These are phyloP conservation scores for Scheffersomyces stambukii DNA, from an alignment of 1,139 yeast species.

Conservation along the genomic window DNA sequence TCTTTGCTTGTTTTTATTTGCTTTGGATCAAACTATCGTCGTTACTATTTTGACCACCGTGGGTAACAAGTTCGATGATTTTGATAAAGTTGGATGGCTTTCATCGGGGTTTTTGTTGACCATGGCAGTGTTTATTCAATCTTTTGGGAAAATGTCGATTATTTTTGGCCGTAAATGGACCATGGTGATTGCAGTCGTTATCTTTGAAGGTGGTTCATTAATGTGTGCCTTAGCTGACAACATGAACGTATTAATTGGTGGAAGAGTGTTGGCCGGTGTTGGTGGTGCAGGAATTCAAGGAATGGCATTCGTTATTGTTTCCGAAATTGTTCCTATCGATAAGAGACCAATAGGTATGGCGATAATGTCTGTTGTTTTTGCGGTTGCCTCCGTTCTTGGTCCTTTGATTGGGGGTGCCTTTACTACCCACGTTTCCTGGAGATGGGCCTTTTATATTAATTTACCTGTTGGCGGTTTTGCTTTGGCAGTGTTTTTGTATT, in stretches of 20 bases:
- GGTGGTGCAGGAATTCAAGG: slow-evolving; percentile 33
- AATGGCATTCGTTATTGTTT: slow-evolving; percentile 21
- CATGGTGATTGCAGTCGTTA: slow-evolving; percentile 27
- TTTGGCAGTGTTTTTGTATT: slow-evolving; percentile 17
- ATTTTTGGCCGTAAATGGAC: slow-evolving; percentile 44
- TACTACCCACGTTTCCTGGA: slow-evolving; percentile 47
- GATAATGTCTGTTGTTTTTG: slow-evolving; percentile 34
- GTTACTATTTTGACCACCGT: slow-evolving; percentile 33
- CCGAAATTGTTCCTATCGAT: slow-evolving; percentile 28
- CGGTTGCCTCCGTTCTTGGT: slow-evolving; percentile 50
- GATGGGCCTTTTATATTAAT: slow-evolving; percentile 72
- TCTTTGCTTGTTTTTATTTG: slow-evolving; percentile 31
- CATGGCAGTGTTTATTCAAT: slow-evolving; percentile 31
- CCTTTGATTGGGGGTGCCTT: slow-evolving; percentile 56
- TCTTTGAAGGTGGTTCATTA: slow-evolving; percentile 36
- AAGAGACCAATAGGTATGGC: slow-evolving; percentile 31
- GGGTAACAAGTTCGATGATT: slow-evolving; percentile 38
- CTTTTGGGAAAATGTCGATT: slow-evolving; percentile 41
- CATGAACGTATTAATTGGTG: slow-evolving; percentile 37
- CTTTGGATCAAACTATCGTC: slow-evolving; percentile 41
- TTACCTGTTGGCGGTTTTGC: slow-evolving; percentile 38
- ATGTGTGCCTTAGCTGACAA: slow-evolving; percentile 33
- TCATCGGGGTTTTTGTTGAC: slow-evolving; percentile 54
- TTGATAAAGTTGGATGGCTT: slow-evolving; percentile 57
- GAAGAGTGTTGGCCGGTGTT: slow-evolving; percentile 32